Evolutionary conservation across 331 rosid species (phyloP).

Genomic region (Erythrophleum ivorense): DNA sequence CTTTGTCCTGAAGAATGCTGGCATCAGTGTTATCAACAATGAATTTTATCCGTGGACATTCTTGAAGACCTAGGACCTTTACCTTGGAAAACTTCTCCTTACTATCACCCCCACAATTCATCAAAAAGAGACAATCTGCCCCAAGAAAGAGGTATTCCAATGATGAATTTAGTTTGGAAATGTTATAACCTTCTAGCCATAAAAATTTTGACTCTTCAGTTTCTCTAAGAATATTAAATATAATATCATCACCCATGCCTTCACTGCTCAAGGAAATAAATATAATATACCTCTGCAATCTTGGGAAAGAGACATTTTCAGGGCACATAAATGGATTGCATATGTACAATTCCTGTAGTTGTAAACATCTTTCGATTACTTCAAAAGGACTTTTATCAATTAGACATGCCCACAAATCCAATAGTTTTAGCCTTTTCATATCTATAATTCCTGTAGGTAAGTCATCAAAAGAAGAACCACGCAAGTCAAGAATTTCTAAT

Average conservation of each 20-base stretch:
- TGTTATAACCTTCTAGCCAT: neutral
- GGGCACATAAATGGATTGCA: neutral
- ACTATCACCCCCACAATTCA: neutral
- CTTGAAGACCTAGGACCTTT: neutral
- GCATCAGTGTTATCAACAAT: neutral
- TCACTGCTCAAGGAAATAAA: neutral
- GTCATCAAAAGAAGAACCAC: constrained; percentile 29
- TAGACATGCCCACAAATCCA: constrained; percentile 8
- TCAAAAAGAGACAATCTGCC: neutral
- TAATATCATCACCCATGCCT: too few relatives aligned
- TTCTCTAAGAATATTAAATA: neutral
- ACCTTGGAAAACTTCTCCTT: neutral
- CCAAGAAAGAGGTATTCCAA: neutral
- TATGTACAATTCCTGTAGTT: constrained; percentile 31
- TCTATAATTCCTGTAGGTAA: constrained; percentile 9
- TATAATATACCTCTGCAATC: constrained; percentile 16
- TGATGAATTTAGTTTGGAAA: neutral
- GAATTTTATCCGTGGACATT: neutral
- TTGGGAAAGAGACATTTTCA: constrained; percentile 12
- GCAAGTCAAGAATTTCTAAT: constrained; percentile 38
- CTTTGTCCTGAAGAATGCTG: too few relatives aligned
- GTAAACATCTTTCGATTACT: constrained; percentile 28
- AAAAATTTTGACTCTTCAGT: neutral
- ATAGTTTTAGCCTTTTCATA: constrained; percentile 18
- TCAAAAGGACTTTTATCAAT: constrained; percentile 13